These are phyloP conservation scores for Digitaria exilis DNA, from an alignment of 202 grass and related monocot species.

Conservation along the genomic window DNA sequence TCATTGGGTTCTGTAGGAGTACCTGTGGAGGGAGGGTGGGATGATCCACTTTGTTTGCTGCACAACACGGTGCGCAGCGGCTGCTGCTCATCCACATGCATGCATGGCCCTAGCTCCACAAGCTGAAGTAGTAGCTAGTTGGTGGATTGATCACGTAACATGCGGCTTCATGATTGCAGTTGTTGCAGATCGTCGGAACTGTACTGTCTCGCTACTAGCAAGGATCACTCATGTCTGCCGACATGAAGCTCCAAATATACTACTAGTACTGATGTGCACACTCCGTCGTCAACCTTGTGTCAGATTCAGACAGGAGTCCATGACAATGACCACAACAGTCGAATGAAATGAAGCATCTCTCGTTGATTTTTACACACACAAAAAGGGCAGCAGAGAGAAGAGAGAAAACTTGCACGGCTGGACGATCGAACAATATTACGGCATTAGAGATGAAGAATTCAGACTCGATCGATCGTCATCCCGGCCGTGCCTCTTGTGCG, in stretches of 20 bases:
- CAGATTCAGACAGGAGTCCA: neutral
- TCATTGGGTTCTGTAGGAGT: neutral
- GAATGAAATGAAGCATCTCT: too few relatives aligned
- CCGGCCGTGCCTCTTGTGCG: too few relatives aligned
- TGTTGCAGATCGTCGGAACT: neutral
- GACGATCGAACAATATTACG: too few relatives aligned
- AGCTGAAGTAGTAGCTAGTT: too few relatives aligned
- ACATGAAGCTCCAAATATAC: neutral
- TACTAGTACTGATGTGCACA: neutral
- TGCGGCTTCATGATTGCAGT: constrained; percentile 7
- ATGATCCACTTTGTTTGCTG: neutral
- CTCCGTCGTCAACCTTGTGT: neutral
- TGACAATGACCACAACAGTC: neutral
- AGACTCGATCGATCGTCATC: too few relatives aligned
- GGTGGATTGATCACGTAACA: neutral
- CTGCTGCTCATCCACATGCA: neutral
- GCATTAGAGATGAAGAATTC: too few relatives aligned
- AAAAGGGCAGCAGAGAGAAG: too few relatives aligned
- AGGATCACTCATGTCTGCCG: neutral
- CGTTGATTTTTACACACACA: too few relatives aligned
- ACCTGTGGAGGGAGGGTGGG: neutral
- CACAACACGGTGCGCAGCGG: neutral
- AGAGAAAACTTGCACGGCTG: too few relatives aligned
- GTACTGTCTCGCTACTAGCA: neutral
- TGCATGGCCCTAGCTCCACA: too few relatives aligned